These are phyloP conservation scores for Spencermartinsiella ligniputridi DNA, from an alignment of 1,139 yeast species.

Conservation along the genomic window DNA sequence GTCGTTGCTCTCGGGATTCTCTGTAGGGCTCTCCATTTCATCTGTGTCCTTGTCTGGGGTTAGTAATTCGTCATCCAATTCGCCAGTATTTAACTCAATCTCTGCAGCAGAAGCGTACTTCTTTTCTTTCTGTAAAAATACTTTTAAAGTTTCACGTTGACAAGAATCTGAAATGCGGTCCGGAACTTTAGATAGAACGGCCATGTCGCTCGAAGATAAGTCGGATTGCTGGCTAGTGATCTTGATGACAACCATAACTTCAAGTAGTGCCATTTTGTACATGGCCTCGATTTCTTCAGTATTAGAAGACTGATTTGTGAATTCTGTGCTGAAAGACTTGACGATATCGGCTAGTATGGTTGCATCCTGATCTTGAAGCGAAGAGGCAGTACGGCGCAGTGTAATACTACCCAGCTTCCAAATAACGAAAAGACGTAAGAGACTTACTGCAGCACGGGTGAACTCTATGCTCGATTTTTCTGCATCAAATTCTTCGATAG, in stretches of 20 bases:
- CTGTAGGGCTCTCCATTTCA: conserved; percentile 6
- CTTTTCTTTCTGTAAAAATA: neutral
- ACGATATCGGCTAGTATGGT: conserved; percentile 2
- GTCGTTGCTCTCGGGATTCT: conserved; percentile 6
- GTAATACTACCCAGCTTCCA: conserved; percentile 20
- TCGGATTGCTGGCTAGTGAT: conserved; percentile 11
- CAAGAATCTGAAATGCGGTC: conserved; percentile 8
- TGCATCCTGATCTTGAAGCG: conserved; percentile 5
- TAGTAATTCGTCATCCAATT: conserved; percentile 3
- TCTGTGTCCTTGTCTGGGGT: conserved; percentile 11
- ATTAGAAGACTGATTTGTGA: neutral
- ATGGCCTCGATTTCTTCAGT: neutral
- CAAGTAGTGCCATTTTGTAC: conserved; percentile 14
- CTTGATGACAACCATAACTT: conserved; percentile 13
- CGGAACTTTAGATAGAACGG: conserved; percentile 6
- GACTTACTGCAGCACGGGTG: conserved; percentile 10
- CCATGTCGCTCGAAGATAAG: conserved; percentile 8
- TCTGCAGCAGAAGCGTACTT: conserved; percentile 1
- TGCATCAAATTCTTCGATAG: neutral
- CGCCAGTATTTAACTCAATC: neutral
- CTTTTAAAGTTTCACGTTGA: neutral
- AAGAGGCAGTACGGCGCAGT: conserved; percentile 3
- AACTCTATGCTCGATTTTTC: conserved; percentile 3
- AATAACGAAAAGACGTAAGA: conserved; percentile 21
- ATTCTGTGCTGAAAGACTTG: neutral